phyloP scores from a whole-genome alignment of 2,329 filamentous ascomycete genomes.

The Apiospora hydei region DNA sequence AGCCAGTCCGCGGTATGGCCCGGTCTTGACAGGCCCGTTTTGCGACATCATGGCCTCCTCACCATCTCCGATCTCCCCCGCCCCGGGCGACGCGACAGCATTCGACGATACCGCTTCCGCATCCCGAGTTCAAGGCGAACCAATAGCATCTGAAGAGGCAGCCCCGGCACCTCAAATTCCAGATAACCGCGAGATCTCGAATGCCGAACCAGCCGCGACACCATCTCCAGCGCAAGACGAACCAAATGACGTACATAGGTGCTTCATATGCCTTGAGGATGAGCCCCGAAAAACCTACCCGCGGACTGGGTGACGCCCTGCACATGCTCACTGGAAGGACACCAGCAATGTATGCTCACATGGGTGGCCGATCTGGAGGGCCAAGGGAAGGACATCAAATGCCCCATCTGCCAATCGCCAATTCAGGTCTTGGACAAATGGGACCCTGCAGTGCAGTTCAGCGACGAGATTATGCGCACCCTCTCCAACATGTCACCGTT shows the following conservation, averaged over 20 bases:
- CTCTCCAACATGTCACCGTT: conserved; percentile 65
- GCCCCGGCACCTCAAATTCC: conserved; percentile 30
- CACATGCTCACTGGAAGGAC: conserved; percentile 87
- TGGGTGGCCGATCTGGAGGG: conserved; percentile 93
- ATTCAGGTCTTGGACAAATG: conserved; percentile 79
- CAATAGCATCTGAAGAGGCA: conserved; percentile 23
- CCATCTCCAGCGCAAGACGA: conserved; percentile 12
- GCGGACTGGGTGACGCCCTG: conserved; percentile 84
- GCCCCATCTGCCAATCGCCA: conserved; percentile 87
- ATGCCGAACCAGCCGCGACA: not conserved
- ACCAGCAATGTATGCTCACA: conserved; percentile 84
- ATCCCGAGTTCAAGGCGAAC: not conserved
- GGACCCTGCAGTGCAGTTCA: conserved; percentile 74
- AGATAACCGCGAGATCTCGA: conserved; percentile 28
- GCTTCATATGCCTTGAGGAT: conserved; percentile 70
- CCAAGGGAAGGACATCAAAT: conserved; percentile 71
- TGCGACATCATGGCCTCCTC: conserved; percentile 21
- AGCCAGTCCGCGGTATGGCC: not conserved
- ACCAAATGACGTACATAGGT: conserved; percentile 48
- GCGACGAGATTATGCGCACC: conserved; percentile 63
- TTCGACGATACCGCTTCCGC: not conserved
- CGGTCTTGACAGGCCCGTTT: not conserved
- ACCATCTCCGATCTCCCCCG: not conserved
- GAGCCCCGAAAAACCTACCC: conserved; percentile 56
- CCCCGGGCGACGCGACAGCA: not conserved